Base-by-base conservation (phyloP, 2,329 filamentous ascomycete genomes). In the Blumeria graminis region DNA sequence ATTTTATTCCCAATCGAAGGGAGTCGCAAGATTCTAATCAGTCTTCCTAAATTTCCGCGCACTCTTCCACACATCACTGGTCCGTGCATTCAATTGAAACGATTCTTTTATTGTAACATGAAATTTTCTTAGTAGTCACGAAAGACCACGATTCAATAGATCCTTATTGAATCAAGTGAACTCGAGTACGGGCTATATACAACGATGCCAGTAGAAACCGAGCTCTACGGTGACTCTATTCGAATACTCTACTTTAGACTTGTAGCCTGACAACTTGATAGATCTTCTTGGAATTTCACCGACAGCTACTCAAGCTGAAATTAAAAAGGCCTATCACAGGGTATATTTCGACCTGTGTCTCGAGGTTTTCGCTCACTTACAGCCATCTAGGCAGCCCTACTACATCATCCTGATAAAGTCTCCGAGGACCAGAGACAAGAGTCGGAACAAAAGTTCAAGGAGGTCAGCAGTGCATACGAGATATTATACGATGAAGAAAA, bases 241-340 rank as follows among this genome's bases (percentile, higher is more conserved):
- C 22, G 22, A 28, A 28, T 28, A 4, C 22, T 4, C 22, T 28
- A 28, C 22, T 28, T 4, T 28, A 28, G 22, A 28, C 22, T 28
- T 28, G 22, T 28, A 28, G 22, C 22, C 22, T 28, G 22, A 28
- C 22, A 28, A 28, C 1, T 46, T 45, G 11, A 33, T 66, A 94
- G 89, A 82, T 71, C 75, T 94, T 63, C 80, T 96, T 60, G 84
- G 80, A 58, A 77, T 96, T 63, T 73, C 81, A 55, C 83, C 76
- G 68, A 72, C 72, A 59, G 85, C 89, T 55, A 81, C 75, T 59
- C 82, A 83, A 65, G 78, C 83, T 57, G 85, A 94, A 65, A 84
- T 96, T 71, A 93, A 92, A 69, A 94, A 94, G 71, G 89, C 89
- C 59, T 95, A 95, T 72, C 84, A 90, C 71, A 95, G 94, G 78